These are phyloP conservation scores for Hypsizygus marmoreus DNA, from an alignment of 768 basidiomycete species.

Conservation along the genomic window DNA sequence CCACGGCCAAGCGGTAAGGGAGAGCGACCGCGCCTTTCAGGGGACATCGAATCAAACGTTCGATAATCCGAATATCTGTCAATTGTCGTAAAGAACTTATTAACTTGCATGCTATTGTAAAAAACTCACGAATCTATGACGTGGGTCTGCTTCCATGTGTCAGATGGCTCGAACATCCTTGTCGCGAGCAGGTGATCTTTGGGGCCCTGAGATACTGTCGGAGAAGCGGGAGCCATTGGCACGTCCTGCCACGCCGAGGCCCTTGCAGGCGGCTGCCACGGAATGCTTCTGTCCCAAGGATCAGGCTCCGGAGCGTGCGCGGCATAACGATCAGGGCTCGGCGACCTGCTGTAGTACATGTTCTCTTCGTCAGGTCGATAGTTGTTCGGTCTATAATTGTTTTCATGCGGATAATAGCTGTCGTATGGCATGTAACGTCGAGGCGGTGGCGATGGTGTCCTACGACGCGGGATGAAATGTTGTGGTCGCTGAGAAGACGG, in stretches of 20 bases:
- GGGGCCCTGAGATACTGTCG: constrained; percentile 29
- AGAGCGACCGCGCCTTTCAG: constrained; percentile 38
- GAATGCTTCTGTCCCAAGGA: constrained; percentile 45
- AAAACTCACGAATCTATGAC: constrained; percentile 40
- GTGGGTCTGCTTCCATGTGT: constrained; percentile 66
- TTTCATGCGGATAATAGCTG: constrained; percentile 44
- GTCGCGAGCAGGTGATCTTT: constrained; percentile 35
- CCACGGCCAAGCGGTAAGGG: constrained; percentile 32
- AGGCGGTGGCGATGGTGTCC: constrained; percentile 51
- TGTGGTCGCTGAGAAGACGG: constrained; percentile 34
- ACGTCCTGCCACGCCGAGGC: constrained; percentile 43
- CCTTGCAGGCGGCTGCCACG: constrained; percentile 39
- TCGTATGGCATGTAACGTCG: constrained; percentile 49
- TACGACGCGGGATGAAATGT: constrained; percentile 38
- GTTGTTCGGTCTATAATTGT: constrained; percentile 17
- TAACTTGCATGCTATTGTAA: too few species aligned
- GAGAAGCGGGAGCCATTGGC: constrained; percentile 40
- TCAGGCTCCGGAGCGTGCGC: constrained; percentile 42
- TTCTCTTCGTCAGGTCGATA: constrained; percentile 23
- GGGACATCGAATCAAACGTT: constrained; percentile 32
- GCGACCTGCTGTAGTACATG: constrained; percentile 44
- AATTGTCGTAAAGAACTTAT: too few species aligned
- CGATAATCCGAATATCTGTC: constrained; percentile 40
- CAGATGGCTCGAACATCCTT: constrained; percentile 74
- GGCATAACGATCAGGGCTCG: constrained; percentile 55